Conservation (phyloP, 306 rosid species). For the Senna tora region DNA sequence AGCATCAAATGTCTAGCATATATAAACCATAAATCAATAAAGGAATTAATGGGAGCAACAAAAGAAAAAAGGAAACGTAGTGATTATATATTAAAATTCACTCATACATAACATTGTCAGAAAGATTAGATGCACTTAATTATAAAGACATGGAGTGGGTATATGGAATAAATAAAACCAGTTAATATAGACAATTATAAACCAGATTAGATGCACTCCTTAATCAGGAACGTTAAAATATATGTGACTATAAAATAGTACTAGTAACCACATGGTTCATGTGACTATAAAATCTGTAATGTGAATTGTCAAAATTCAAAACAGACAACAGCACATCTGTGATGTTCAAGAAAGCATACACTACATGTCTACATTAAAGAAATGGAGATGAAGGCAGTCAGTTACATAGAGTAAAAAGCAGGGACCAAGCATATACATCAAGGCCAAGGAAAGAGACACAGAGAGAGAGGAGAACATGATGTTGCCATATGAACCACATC, state of each 20-base stretch:
- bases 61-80: slow-evolving; percentile 4
- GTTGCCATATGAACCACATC: neutral
- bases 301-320: slow-evolving; percentile 1
- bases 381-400: slow-evolving; percentile 14
- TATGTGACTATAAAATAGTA: no score
- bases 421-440: neutral
- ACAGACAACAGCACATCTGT: slow-evolving; percentile 12
- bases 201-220: no score
- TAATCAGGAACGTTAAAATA: no score
- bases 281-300: neutral
- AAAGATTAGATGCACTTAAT: slow-evolving; percentile 23
- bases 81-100: slow-evolving; percentile 7
- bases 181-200: slow-evolving; percentile 2
- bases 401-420: slow-evolving; percentile 1
- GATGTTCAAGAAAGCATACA: slow-evolving; percentile 14
- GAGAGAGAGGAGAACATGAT: neutral
- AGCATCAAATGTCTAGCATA: slow-evolving; percentile 88
- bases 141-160: neutral
- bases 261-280: neutral
- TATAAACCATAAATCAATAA: slow-evolving; percentile 23
- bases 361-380: neutral
- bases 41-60: neutral
- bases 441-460: neutral
- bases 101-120: neutral
- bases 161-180: slow-evolving; percentile 12